A percentile compares a stretch with the other conserved stretches of the same genome.
phyloP scores from a whole-genome alignment of 805 yeast species.

The Lipomyces yamadae region DNA sequence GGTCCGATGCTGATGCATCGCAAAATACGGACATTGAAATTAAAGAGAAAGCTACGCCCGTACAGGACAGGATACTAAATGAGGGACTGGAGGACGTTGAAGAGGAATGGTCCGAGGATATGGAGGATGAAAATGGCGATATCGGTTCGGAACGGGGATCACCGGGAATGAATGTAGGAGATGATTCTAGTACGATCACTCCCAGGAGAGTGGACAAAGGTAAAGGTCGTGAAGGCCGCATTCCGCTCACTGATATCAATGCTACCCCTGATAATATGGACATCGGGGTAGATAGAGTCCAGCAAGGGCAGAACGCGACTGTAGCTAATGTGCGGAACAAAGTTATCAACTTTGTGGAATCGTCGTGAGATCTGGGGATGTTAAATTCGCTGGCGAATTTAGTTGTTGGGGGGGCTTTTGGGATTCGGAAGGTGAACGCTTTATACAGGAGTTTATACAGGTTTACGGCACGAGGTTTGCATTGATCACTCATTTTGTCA shows the following conservation, averaged over 20 bases:
- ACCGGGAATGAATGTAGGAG: not conserved
- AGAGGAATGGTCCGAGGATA: slow-evolving; percentile 18
- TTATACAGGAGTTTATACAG: too few relatives aligned
- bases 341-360: slow-evolving; percentile 13
- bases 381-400: too few relatives aligned
- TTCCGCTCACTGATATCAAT: not conserved
- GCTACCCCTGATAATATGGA: not conserved
- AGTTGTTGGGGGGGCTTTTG: too few relatives aligned
- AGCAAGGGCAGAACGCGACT: slow-evolving; percentile 1
- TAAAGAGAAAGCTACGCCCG: not conserved
- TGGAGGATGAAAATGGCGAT: not conserved
- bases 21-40: not conserved
- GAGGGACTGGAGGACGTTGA: slow-evolving; percentile 28
- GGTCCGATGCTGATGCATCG: not conserved
- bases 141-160: slow-evolving; percentile 5
- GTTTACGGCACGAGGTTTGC: too few relatives aligned
- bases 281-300: too few relatives aligned
- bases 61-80: slow-evolving; percentile 16
- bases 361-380: not conserved
- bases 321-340: slow-evolving; percentile 18
- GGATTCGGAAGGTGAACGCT: too few relatives aligned
- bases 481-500: too few relatives aligned
- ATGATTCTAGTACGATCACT: not conserved
- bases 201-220: slow-evolving; percentile 2
- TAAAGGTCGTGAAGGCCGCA: slow-evolving; percentile 3